Percentiles rank a stretch among this genome's conserved stretches.
phyloP scores from a whole-genome alignment of 2,329 filamentous ascomycete species.

The Phaeophleospora eucalypticola region DNA sequence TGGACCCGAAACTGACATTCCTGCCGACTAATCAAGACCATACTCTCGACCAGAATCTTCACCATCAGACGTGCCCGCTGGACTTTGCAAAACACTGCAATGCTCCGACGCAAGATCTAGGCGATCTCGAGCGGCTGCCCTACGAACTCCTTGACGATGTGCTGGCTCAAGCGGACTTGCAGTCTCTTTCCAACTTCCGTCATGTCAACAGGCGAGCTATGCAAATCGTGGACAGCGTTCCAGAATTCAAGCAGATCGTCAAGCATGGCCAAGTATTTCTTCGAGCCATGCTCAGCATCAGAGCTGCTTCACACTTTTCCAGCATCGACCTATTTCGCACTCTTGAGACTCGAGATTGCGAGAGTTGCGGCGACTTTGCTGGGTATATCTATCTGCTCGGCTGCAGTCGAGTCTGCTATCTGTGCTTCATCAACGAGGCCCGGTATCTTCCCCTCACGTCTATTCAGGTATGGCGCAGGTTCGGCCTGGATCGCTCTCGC shows the following conservation, averaged over 20 bases:
- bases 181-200: conserved; percentile 34
- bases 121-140: neutral
- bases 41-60: neutral
- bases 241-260: conserved; percentile 33
- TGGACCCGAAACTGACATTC: too few species aligned
- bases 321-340: conserved; percentile 31
- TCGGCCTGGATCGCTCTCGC: neutral
- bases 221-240: conserved; percentile 35
- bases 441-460: conserved; percentile 31
- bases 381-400: conserved; percentile 39
- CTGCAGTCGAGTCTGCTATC: conserved; percentile 39
- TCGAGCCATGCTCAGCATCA: conserved; percentile 16
- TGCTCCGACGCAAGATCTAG: neutral
- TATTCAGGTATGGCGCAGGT: neutral
- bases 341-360: conserved; percentile 24
- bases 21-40: too few species aligned
- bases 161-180: neutral
- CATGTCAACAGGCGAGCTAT: conserved; percentile 36
- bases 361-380: conserved; percentile 37
- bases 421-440: conserved; percentile 33
- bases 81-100: neutral
- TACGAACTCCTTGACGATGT: neutral
- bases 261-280: conserved; percentile 32
- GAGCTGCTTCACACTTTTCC: conserved; percentile 29
- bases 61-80: neutral